Conservation (phyloP, 495 filamentous ascomycete genomes). For the Letharia lupina region DNA sequence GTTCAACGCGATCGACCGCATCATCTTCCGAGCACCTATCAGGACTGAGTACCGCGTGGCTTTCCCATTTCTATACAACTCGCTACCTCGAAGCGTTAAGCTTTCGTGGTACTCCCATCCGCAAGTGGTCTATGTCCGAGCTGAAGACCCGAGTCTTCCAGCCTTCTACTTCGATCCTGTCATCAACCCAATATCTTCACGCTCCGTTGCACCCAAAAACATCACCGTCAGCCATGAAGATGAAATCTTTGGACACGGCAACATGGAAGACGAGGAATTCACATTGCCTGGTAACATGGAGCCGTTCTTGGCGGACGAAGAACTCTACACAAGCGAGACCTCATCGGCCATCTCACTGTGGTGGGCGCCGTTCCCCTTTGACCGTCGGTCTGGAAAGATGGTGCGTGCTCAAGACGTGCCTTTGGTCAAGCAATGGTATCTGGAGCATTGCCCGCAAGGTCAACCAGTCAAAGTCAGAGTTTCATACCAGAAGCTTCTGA, state of each 20-base stretch:
- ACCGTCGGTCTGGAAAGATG: constrained; percentile 94
- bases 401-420: constrained; percentile 95
- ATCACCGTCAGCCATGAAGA: constrained; percentile 89
- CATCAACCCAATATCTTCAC: constrained; percentile 95
- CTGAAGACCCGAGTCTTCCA: constrained; percentile 81
- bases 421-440: constrained; percentile 96
- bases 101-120: constrained; percentile 91
- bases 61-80: constrained; percentile 94
- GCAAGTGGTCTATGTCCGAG: constrained; percentile 81
- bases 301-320: constrained; percentile 85
- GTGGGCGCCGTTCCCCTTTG: constrained; percentile 98
- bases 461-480: constrained; percentile 97
- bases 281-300: constrained; percentile 70
- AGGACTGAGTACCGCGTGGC: constrained; percentile 93
- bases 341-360: constrained; percentile 87
- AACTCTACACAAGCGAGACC: constrained; percentile 83
- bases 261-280: constrained; percentile 77
- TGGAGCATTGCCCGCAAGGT: constrained; percentile 86
- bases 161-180: constrained; percentile 97
- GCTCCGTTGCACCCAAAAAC: constrained; percentile 91
- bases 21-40: constrained; percentile 95
- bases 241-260: constrained; percentile 80
- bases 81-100: constrained; percentile 87
- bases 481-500: constrained; percentile 98
- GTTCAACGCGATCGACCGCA: constrained; percentile 98